Base-by-base conservation (phyloP, 116 monocot species). In the Iris pallida region DNA sequence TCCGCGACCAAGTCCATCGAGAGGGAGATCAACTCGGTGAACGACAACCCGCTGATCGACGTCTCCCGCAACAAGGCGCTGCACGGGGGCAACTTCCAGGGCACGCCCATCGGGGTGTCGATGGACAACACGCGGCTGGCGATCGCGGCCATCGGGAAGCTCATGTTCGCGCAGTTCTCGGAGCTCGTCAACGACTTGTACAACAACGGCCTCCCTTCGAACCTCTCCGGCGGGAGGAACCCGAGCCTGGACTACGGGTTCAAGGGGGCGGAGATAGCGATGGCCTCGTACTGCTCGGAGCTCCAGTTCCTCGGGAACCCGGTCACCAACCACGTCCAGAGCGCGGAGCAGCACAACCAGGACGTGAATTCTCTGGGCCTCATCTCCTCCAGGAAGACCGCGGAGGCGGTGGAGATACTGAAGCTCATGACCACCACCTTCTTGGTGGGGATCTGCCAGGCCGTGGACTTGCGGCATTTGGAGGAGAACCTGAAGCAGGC, bases 61-160 rank as follows among this genome's bases (percentile, higher is more conserved):
- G 88, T 84, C 62, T 74, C 79, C 4, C 57, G 88, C 30, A 77
- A 74, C 74, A 74, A 76, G 63, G 88, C 88, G 7, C 72, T 88
- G 20, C 88, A 88, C 47, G 88, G 88, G 5, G 88, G 88, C 43
- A 88, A 88, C 71, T 88, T 88, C 81, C 88, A 88, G 67, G 88
- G 88, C 9, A 88, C 88, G 0, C 88, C 88, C 1, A 79, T 88
- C 40, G 88, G 88, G 12, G 88, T 88, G 13, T 84, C 88, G 30
- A 88, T 88, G 88, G 88, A 88, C 79, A 84, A 81, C 59, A 55
- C 84, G 49, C 57, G 88, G 16, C 76, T 88, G 19, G 88, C 87
- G 18, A 61, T 87, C 6, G 87, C 83, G 4, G 83, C 83, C 12
- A 83, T 87, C 18, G 86, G 86, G 57, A 86, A 82, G 70, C 86